Conservation (phyloP, 345 rosid species). For the Psidium friedrichsthalianum region DNA sequence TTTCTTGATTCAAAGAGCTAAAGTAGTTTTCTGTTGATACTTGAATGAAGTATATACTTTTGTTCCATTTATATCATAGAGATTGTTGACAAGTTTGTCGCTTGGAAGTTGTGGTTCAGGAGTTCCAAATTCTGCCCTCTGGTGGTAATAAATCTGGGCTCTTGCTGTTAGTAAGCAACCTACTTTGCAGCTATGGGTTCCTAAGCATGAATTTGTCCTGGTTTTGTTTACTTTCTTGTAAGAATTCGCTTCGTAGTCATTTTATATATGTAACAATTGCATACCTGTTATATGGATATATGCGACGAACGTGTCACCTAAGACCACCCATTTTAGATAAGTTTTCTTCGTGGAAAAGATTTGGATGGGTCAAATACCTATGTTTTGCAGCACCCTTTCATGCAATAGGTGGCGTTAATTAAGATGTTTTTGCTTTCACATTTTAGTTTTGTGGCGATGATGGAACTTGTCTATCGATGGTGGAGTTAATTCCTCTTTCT, state of each 20-base stretch:
- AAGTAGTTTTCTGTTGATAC: not conserved
- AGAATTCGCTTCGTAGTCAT: not conserved
- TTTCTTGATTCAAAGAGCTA: too few relatives aligned
- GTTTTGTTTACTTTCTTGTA: not conserved
- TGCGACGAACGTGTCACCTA: not conserved
- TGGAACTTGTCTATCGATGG: not conserved
- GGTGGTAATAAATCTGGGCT: not conserved
- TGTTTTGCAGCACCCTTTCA: not conserved
- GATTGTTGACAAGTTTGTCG: not conserved
- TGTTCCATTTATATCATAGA: not conserved
- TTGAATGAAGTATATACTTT: not conserved
- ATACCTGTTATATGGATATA: not conserved
- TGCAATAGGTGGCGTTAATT: not conserved
- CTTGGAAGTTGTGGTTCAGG: not conserved
- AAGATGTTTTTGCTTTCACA: not conserved
- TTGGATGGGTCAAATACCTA: not conserved
- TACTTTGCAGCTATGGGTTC: not conserved
- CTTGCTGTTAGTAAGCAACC: not conserved
- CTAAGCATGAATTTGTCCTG: not conserved
- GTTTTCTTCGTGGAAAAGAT: not conserved
- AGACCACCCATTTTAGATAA: not conserved
- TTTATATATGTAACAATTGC: not conserved
- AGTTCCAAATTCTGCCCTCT: not conserved
- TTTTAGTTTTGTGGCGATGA: not conserved
- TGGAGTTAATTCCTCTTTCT: not conserved